Evolutionary conservation across 257 asterid genomes (phyloP), one percentile per base, ranked within the genome.

Genomic region (Solanum microdontum): DNA sequence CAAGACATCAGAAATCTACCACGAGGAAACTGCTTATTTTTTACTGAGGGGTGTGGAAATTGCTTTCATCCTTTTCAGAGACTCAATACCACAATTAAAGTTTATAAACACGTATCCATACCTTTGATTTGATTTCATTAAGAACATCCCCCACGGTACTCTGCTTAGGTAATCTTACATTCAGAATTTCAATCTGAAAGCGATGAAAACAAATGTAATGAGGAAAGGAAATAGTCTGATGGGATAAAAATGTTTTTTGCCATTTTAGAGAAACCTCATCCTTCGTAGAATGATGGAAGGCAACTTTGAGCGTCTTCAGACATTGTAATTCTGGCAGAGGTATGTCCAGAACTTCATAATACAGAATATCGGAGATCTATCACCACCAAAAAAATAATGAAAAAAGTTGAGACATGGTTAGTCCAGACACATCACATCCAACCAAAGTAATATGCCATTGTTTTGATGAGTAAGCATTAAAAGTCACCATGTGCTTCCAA

Each of bases 311-410:
- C 15, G 98, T 94, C 89, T 97, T 97, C 88, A 96, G 93, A 89
- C 99, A 93, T 89, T 97, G 99, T 89, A 96, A 91, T 88, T 97
- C 99, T 82, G 99, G 99, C 90, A 97, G 95, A 87, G 99, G 99
- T 87, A 97, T 96, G 92, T 96, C 99, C 92, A 97, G 93, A 88
- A 97, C 98, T 92, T 97, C 99, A 55, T 97, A 97, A 89, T 97
- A 97, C 82, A 97, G 89, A 88, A 96, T 94, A 93, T 97, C 99
- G 30, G 99, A 96, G 77, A 95, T 90, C 99, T 97, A 89, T 69
- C 60, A 45, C 28, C 69, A 28, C 66, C 26, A 79, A 43, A 43
- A 82, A 83, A 87, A 86, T 77, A 86, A 87, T 88, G 60, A n/a
- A 10, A 24, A 43, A 79, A n/a, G 19, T 32, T 39, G 62, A 64